Evolutionary conservation across 129 eudicot genomes (phyloP).

Genomic region (Gnaphalium uliginosum): DNA sequence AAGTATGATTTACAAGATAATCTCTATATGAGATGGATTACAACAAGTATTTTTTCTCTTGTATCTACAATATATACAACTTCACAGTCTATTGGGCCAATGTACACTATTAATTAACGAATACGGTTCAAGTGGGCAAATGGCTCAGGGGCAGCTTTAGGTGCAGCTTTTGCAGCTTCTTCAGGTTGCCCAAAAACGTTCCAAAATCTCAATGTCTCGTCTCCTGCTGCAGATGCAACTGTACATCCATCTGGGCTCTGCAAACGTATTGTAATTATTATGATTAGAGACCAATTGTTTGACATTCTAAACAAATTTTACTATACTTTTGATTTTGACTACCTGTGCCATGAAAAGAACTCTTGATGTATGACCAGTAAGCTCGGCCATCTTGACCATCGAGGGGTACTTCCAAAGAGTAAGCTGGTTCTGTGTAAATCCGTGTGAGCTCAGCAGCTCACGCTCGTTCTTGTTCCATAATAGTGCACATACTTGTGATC

Average conservation of each 20-base stretch:
- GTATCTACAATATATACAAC: no score
- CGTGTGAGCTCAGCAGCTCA: constrained; percentile 87
- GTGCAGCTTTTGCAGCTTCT: constrained; percentile 79
- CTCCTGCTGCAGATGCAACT: constrained; percentile 95
- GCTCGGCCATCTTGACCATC: constrained; percentile 90
- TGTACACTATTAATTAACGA: constrained; percentile 34
- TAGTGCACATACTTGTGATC: constrained; percentile 85
- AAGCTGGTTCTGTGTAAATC: constrained; percentile 88
- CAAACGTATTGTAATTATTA: neutral
- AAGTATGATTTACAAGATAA: neutral
- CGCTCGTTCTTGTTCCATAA: constrained; percentile 89
- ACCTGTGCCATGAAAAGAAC: constrained; percentile 89
- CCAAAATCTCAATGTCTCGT: constrained; percentile 93
- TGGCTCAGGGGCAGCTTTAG: constrained; percentile 68
- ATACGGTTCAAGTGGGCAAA: constrained; percentile 83
- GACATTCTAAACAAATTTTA: neutral
- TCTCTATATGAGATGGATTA: no score
- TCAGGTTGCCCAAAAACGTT: constrained; percentile 89
- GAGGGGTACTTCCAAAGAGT: constrained; percentile 97
- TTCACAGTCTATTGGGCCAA: neutral
- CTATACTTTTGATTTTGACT: neutral
- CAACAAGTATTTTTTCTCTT: no score
- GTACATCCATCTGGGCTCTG: constrained; percentile 96
- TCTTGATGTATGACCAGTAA: constrained; percentile 88
- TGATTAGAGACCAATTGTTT: neutral